Conservation (phyloP, 768 basidiomycete genomes). For the Royoungia palumana region DNA sequence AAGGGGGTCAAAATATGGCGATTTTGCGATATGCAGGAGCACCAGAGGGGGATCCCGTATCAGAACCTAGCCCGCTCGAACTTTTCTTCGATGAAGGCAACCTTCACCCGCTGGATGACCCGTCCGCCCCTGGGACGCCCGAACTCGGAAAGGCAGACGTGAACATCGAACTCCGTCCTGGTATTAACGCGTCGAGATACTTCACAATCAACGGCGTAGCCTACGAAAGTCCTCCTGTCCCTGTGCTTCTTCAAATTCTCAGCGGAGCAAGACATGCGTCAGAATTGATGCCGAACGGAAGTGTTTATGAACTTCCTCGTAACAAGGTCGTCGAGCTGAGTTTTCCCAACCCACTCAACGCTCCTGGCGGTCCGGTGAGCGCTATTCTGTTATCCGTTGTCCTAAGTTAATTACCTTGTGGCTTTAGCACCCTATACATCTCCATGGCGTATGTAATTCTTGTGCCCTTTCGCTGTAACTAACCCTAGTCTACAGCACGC, state of each 20-base stretch:
- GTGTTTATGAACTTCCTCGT: conserved; percentile 43
- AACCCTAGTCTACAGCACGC: conserved; percentile 32
- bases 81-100: conserved; percentile 37
- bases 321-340: conserved; percentile 46
- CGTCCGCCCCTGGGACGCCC: conserved; percentile 38
- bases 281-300: conserved; percentile 48
- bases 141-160: conserved; percentile 41
- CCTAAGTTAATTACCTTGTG: not conserved
- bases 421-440: conserved; percentile 38
- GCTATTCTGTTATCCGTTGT: not conserved
- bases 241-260: conserved; percentile 58
- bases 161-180: conserved; percentile 24
- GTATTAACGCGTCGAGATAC: not conserved
- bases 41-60: conserved; percentile 39
- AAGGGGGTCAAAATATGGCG: conserved; percentile 43
- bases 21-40: conserved; percentile 34
- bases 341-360: conserved; percentile 36
- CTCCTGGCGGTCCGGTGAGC: conserved; percentile 31
- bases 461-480: not conserved
- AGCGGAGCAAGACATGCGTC: conserved; percentile 46
- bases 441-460: conserved; percentile 37
- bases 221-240: conserved; percentile 40
- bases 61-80: conserved; percentile 20
- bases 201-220: conserved; percentile 29
- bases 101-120: conserved; percentile 35